These are phyloP conservation scores for Aspergillus sp. DNA, from an alignment of 2,329 filamentous ascomycete genomes.

Conservation along the genomic window DNA sequence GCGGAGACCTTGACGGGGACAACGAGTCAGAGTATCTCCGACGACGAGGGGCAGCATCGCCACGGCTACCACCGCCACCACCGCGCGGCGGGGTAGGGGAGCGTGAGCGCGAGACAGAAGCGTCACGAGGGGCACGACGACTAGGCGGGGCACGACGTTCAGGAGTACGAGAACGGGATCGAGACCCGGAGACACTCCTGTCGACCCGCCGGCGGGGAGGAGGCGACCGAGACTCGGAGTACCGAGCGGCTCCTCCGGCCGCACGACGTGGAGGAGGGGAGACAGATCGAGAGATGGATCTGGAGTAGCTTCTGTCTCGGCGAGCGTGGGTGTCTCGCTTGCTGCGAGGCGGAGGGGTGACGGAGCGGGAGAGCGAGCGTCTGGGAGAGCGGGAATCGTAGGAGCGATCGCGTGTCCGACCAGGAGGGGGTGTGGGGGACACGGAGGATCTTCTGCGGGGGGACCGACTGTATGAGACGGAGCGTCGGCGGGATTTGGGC, in stretches of 20 bases:
- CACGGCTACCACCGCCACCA: not conserved
- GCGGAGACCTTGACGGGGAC: constrained; percentile 25
- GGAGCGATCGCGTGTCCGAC: constrained; percentile 29
- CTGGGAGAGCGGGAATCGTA: constrained; percentile 30
- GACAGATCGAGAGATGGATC: constrained; percentile 35
- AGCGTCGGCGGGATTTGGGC: constrained; percentile 33
- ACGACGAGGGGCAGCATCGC: constrained; percentile 9
- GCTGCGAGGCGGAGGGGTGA: constrained; percentile 30
- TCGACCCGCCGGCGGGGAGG: constrained; percentile 30
- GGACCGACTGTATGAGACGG: constrained; percentile 39
- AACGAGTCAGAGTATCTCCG: constrained; percentile 23
- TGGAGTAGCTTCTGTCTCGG: constrained; percentile 34
- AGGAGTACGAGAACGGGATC: constrained; percentile 31
- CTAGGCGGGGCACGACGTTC: constrained; percentile 20
- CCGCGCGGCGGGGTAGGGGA: constrained; percentile 26
- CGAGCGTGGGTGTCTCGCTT: constrained; percentile 22
- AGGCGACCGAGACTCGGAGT: constrained; percentile 34
- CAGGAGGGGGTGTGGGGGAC: constrained; percentile 31
- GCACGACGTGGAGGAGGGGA: constrained; percentile 30
- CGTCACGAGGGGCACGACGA: constrained; percentile 25
- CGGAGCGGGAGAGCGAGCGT: constrained; percentile 38
- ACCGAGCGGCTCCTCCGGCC: constrained; percentile 17
- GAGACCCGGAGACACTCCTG: constrained; percentile 25
- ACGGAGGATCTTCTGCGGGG: constrained; percentile 20
- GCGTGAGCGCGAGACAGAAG: constrained; percentile 30